phyloP scores from a whole-genome alignment of 805 yeast species.

The Cyberlindnera xylosilytica region DNA sequence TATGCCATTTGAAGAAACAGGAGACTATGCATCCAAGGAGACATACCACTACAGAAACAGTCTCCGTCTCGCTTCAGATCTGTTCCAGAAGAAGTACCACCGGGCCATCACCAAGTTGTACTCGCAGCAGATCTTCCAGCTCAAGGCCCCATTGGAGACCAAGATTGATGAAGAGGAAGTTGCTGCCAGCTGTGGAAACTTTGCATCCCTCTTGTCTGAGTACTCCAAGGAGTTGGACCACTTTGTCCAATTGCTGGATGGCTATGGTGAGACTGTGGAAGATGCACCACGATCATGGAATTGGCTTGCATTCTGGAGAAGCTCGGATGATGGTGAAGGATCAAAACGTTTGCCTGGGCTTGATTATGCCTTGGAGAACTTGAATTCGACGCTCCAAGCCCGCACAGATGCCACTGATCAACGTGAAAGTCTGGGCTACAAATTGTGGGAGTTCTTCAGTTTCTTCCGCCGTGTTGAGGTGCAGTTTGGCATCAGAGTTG shows the following conservation, averaged over 20 bases:
- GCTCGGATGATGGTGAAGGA: slow-evolving; percentile 1
- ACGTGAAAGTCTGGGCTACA: slow-evolving; percentile 26
- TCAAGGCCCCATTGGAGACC: slow-evolving; percentile 23
- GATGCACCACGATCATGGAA: slow-evolving; percentile 34
- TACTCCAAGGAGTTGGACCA: slow-evolving; percentile 55
- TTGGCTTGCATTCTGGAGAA: slow-evolving; percentile 54
- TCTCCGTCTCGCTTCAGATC: slow-evolving; percentile 46
- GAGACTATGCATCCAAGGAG: slow-evolving; percentile 34
- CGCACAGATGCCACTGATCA: slow-evolving; percentile 16
- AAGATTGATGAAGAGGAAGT: slow-evolving; percentile 74
- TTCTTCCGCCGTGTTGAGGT: slow-evolving; percentile 61
- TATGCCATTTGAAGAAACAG: slow-evolving; percentile 48
- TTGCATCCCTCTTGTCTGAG: slow-evolving; percentile 60
- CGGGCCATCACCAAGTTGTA: slow-evolving; percentile 58
- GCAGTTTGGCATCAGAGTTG: slow-evolving; percentile 77
- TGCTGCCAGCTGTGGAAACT: slow-evolving; percentile 82
- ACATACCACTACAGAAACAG: slow-evolving; percentile 45
- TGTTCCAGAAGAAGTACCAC: slow-evolving; percentile 55
- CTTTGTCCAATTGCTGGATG: slow-evolving; percentile 43
- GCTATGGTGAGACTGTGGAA: slow-evolving; percentile 30
- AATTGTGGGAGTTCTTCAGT: slow-evolving; percentile 49
- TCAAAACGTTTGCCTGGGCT: slow-evolving; percentile 13
- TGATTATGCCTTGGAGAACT: slow-evolving; percentile 13
- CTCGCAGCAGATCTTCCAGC: slow-evolving; percentile 26
- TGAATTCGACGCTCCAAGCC: slow-evolving; percentile 27